Evolutionary conservation across 1,284 basidiomycete genomes (phyloP), one percentile per base, ranked within the genome.

Genomic region (Moesziomyces parantarcticus): DNA sequence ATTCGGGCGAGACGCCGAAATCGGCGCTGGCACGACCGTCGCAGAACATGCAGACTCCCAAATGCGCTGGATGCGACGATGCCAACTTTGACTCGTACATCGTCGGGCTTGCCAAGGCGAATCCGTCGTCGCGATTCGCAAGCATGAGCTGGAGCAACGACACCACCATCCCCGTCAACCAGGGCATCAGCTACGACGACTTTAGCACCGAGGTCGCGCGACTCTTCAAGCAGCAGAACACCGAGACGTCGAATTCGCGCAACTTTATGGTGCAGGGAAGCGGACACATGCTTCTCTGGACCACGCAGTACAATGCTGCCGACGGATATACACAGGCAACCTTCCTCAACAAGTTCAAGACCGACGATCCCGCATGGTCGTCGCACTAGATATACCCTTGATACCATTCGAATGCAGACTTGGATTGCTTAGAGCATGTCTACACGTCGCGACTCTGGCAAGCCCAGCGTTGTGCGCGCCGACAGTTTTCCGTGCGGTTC

Each of bases 301-400:
- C 43, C 1, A 61, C 65, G 2, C 55, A 62, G 44, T 58, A 58
- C 43, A 62, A 48, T 42, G 65, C 65, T 0, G 55, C 55, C 3
- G 59, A 68, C 45, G 58, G 59, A 1, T 58, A 54, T 23, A 61
- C 55, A 4, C 47, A 50, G 45, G 58, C 56, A 8, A 58, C 47
- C 11, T 68, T 58, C 13, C 51, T 68, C 58, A 62, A 58, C 58
- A 58, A 68, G 51, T 62, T 68, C 40, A 68, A 55, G 45, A 68
- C 55, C 8, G 59, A 62, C 21, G 59, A 62, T 62, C 39, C 51
- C 2, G 22, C 16, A 4, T 68, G 65, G 65, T 46, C 50, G 5
- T 68, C 65, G 5, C 65, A 68, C 29, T 68, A 45, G 32, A 13
- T 32, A 29, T 29, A 32, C 29, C 29, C 29, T 9, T n/a, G 14